These are phyloP conservation scores for Exophiala sideris DNA, from an alignment of 2,329 filamentous ascomycete genomes.

Conservation along the genomic window DNA sequence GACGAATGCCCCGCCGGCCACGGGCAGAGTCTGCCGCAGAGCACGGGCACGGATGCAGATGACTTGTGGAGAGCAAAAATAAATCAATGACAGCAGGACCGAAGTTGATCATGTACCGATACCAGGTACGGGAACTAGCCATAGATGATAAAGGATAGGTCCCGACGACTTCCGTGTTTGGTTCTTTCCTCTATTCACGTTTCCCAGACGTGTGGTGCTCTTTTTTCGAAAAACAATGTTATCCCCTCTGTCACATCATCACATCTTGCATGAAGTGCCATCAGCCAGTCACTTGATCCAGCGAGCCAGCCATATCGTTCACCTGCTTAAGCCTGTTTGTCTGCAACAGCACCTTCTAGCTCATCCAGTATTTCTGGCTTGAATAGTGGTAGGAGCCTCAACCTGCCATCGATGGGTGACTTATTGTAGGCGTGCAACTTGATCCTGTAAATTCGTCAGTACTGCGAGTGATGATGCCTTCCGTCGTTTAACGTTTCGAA, in stretches of 20 bases:
- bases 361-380: constrained; percentile 22
- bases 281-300: constrained; percentile 24
- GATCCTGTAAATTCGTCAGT: constrained; percentile 21
- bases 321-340: constrained; percentile 7
- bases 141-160: too few relatives aligned
- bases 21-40: too few relatives aligned
- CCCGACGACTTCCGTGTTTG: too few relatives aligned
- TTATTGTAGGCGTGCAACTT: constrained; percentile 25
- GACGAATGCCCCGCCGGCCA: too few relatives aligned
- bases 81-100: too few relatives aligned
- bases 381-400: constrained; percentile 26
- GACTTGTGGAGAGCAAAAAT: too few relatives aligned
- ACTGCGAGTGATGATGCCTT: constrained; percentile 28
- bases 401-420: constrained; percentile 23
- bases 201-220: constrained; percentile 24
- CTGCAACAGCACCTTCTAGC: constrained; percentile 19
- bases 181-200: constrained; percentile 6
- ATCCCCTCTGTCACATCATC: constrained; percentile 27
- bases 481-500: constrained; percentile 21
- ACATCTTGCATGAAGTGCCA: constrained; percentile 26
- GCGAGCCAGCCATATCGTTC: constrained; percentile 26
- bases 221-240: constrained; percentile 25
- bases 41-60: too few relatives aligned
- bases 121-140: too few relatives aligned
- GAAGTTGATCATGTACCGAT: too few relatives aligned